Evolutionary conservation across 1,139 yeast species (phyloP).

Genomic region (Pichia sp.): DNA sequence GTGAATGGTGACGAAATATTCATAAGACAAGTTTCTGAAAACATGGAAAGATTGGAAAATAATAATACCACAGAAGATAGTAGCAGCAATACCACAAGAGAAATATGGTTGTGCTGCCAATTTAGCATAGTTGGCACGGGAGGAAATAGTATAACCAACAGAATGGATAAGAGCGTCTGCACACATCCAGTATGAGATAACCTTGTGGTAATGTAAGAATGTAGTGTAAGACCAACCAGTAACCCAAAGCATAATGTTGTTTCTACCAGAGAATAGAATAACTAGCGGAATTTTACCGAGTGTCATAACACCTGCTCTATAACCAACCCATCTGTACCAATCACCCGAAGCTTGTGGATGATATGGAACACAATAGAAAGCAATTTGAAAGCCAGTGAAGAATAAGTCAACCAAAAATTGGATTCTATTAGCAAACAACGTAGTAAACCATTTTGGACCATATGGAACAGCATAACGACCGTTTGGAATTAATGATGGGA

Average conservation of each 20-base stretch:
- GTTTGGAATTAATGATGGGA: constrained; percentile 25
- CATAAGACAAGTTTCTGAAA: constrained; percentile 49
- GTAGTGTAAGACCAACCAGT: constrained; percentile 63
- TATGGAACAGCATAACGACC: constrained; percentile 20
- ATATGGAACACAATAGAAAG: too few relatives aligned
- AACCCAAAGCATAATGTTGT: constrained; percentile 53
- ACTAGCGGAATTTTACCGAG: constrained; percentile 45
- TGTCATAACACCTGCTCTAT: constrained; percentile 45
- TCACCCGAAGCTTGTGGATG: constrained; percentile 49
- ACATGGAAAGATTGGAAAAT: constrained; percentile 43
- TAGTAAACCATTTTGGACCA: constrained; percentile 16
- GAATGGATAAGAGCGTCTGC: constrained; percentile 30
- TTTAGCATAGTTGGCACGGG: constrained; percentile 9
- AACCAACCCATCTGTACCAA: constrained; percentile 52
- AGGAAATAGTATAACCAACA: constrained; percentile 21
- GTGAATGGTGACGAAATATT: constrained; percentile 38
- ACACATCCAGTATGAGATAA: constrained; percentile 54
- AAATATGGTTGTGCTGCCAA: constrained; percentile 31
- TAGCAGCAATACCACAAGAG: constrained; percentile 37
- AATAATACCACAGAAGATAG: constrained; percentile 42
- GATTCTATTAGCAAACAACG: constrained; percentile 53
- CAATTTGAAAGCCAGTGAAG: constrained; percentile 21
- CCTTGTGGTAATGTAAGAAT: constrained; percentile 56
- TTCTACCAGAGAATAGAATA: constrained; percentile 58
- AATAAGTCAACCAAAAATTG: constrained; percentile 37